These are phyloP conservation scores for Tetrapisispora arboricola DNA, from an alignment of 805 yeast genomes.

Conservation along the genomic window DNA sequence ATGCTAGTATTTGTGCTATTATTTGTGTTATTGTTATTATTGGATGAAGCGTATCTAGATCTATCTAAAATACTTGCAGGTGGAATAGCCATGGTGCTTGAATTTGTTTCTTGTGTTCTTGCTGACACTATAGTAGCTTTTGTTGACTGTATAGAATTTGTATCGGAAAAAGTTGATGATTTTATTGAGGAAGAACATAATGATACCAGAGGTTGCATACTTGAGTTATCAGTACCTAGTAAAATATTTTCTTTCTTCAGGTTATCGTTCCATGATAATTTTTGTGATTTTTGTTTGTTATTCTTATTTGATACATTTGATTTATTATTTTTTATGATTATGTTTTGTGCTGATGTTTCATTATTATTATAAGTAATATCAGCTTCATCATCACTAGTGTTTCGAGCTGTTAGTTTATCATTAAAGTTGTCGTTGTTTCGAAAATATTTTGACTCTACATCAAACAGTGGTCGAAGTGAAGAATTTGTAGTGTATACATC, in stretches of 20 bases:
- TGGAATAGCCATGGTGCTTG: slow-evolving; percentile 59
- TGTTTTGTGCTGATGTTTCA: not conserved
- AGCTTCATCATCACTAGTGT: not conserved
- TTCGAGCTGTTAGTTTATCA: not conserved
- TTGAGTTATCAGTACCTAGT: slow-evolving; percentile 17
- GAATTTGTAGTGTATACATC: slow-evolving; percentile 9
- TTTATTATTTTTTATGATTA: not conserved
- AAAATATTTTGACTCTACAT: slow-evolving; percentile 4
- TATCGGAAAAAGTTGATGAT: slow-evolving; percentile 31
- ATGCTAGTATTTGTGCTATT: slow-evolving; percentile 7
- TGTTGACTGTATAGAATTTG: slow-evolving; percentile 28
- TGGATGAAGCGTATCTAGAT: slow-evolving; percentile 21
- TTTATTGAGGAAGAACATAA: slow-evolving; percentile 28
- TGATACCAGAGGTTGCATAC: slow-evolving; percentile 28
- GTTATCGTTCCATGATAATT: slow-evolving; percentile 17
- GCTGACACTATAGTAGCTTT: slow-evolving; percentile 29
- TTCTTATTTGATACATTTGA: not conserved
- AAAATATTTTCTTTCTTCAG: slow-evolving; percentile 8
- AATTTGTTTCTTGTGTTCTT: slow-evolving; percentile 40
- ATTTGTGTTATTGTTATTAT: slow-evolving; percentile 1
- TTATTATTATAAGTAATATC: not conserved
- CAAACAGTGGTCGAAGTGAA: slow-evolving; percentile 11
- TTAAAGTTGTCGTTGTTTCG: not conserved
- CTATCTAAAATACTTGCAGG: slow-evolving; percentile 65
- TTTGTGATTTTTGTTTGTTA: slow-evolving; percentile 1